Evolutionary conservation across 2,329 filamentous ascomycete genomes (phyloP), one percentile per base, ranked within the genome.

Genomic region (Beauveria brongniartii): DNA sequence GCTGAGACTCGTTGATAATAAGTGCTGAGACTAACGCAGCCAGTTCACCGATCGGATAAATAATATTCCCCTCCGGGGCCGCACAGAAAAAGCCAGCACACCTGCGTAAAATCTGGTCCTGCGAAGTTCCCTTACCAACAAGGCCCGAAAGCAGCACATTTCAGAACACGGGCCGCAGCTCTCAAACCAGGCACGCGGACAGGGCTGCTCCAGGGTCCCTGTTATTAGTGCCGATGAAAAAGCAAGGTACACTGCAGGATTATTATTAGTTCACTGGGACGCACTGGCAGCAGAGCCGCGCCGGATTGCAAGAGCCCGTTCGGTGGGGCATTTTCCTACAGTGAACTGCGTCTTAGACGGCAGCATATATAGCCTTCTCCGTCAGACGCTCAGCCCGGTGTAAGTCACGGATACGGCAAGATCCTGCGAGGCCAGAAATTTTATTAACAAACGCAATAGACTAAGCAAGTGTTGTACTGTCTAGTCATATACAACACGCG

Each of bases 161-260:
- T 61, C 59, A 61, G 53, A 46, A 61, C 59, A 61, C 44, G 20
- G 34, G 37, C 54, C 59, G 54, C 52, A 61, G 53, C 59, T 56
- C 40, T 56, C 59, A 56, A 61, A 61, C 52, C 59, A 61, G 58
- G 56, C 41, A n/a, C 12, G 40, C 40, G 14, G 6, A 34, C 37
- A 30, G 37, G 37, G 52, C 24, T 28, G 37, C 18, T 55, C 40
- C n/a, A n/a, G 48, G 48, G 48, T 52, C 48, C 48, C 26, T 34
- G 12, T 50, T 30, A 22, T 47, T 57, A 57, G 55, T 57, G 55
- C 30, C 41, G n/a, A 24, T n/a, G 26, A 28, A 47, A 37, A 20
- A 41, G 28, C 43, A 56, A 37, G 30, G 20, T 14, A 43, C 43
- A n/a, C 28, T 47, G 54, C 54, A 59, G 24, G 44, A 26, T 24